These are phyloP conservation scores for Dictyostelium discoideum DNA, from an alignment of 78 protist species.

Conservation along the genomic window DNA sequence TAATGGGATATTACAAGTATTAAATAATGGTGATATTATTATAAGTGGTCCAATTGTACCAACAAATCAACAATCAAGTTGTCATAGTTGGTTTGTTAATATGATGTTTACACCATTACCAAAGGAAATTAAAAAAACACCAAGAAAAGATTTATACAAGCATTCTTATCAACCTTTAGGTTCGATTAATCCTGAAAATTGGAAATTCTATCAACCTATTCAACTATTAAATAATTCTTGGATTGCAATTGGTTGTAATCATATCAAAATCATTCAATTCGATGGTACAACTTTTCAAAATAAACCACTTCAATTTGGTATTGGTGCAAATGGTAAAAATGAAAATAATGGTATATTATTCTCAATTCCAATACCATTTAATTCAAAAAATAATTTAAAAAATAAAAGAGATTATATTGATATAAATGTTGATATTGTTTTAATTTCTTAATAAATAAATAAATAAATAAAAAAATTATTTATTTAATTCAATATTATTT, in stretches of 20 bases:
- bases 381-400: background rate
- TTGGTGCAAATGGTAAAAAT: slow-evolving; percentile 73
- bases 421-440: slow-evolving; percentile 5
- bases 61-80: background rate
- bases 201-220: slow-evolving; percentile 6
- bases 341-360: background rate
- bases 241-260: slow-evolving; percentile 19
- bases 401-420: background rate
- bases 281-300: background rate
- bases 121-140: background rate
- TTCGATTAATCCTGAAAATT: slow-evolving; percentile 24
- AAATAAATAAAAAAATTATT: background rate
- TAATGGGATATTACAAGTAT: background rate
- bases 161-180: slow-evolving; percentile 44
- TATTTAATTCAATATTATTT: background rate
- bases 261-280: background rate
- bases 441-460: background rate
- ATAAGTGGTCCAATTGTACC: slow-evolving; percentile 26
- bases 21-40: background rate
- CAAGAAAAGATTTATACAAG: background rate
- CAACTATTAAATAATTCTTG: background rate
- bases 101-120: background rate
- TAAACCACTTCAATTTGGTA: slow-evolving; percentile 17
- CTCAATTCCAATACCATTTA: background rate
- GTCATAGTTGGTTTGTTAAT: slow-evolving; percentile 28